Conservation (phyloP, 305 asterid species). For the Rubia peregrina region DNA sequence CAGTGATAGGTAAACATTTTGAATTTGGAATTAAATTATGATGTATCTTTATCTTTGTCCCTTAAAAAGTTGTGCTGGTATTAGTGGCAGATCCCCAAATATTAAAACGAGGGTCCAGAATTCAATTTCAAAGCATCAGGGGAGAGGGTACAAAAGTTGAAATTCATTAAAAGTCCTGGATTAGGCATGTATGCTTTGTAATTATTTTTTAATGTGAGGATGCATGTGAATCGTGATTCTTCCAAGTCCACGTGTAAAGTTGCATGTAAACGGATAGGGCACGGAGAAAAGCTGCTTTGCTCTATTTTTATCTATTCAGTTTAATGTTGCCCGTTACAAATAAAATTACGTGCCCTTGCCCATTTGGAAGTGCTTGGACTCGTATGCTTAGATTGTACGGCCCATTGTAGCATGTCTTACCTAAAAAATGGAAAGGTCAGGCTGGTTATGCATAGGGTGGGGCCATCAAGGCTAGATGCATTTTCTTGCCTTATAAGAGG, state of each 20-base stretch:
- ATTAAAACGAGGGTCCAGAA: neutral
- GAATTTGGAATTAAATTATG: constrained; percentile 14
- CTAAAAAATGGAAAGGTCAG: neutral
- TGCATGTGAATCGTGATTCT: neutral
- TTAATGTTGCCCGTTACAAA: neutral
- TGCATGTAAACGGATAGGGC: neutral
- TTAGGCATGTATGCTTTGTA: neutral
- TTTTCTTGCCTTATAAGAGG: neutral
- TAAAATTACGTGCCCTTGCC: neutral
- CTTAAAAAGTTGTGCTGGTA: neutral
- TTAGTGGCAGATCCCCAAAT: neutral
- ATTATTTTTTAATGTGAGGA: neutral
- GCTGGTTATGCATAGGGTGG: neutral
- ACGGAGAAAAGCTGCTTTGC: neutral
- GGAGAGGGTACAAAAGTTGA: neutral
- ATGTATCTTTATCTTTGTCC: constrained; percentile 3
- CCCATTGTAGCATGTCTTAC: neutral
- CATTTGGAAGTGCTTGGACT: neutral
- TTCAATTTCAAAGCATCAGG: too few relatives aligned
- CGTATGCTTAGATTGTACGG: neutral
- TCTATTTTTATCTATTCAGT: neutral
- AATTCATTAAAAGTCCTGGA: neutral
- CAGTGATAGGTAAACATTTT: constrained; percentile 59
- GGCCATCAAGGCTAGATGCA: neutral
- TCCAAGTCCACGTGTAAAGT: neutral